Base-by-base conservation (phyloP, 345 rosid species). In the Bruguiera parviflora region DNA sequence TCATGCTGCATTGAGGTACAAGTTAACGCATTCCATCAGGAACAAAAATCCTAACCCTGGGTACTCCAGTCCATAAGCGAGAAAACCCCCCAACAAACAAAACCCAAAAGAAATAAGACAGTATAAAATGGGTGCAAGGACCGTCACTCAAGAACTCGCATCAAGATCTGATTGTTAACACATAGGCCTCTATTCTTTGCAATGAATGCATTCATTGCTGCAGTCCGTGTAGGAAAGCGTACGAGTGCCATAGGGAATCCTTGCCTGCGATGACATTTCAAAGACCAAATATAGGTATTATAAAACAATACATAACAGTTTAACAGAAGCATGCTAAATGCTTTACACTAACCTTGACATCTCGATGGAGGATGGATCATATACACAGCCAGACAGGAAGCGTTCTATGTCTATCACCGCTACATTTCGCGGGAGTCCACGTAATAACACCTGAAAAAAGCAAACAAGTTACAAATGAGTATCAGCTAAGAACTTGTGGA, bases 331-430 rank as follows among this genome's bases (percentile, higher is more conserved):
- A 43, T 15, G 49, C 49, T 13, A 43, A 63, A 18, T 31, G 2
- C 15, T 51, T 37, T 35, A 47, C 49, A 76, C 82, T 75, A 33
- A 86, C 93, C 86, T 77, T 39, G 63, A 32, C 43, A 77, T 43
- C 58, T 77, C 78, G 70, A 86, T 73, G 64, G 89, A 79, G 32
- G 88, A 84, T 31, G 81, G 70, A 49, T 87, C 74, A 66, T 67
- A 87, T 43, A 84, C 84, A 80, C 85, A 91, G 33, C 92, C 91
- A 10, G 86, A 77, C 56, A 91, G 75, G 77, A 89, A 87, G 77
- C 88, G 86, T 49, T 91, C 95, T 24, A 89, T 37, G 63, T 91
- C 97, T 9, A 87, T 92, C 11, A 27, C 2, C 3, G 13, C 0
- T 29, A 84, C 89, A 76, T 61, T 75, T 64, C 31, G 67, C 5